Evolutionary conservation across 352 stramenopile species (phyloP), one percentile per base, ranked within the genome.

Genomic region (Peronospora destructor): DNA sequence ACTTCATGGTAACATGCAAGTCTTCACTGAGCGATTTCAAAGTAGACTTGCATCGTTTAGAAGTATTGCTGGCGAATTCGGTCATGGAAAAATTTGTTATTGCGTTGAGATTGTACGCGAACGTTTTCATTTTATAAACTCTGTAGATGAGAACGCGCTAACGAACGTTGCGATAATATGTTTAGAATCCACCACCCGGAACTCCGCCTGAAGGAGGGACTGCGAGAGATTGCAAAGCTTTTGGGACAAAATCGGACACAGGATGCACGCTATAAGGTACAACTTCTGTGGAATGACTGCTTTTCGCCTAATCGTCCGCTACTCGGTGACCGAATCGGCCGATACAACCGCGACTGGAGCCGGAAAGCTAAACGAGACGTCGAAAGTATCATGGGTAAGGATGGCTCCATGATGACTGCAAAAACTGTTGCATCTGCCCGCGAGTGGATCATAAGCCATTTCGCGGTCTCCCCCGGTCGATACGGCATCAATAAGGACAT

Each of bases 41-140:
- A 45, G 49, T 71, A 0, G 67, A 87, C 34, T 50, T 90, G 8
- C 64, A 58, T 49, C 64, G 73, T 13, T 49, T 93, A 13, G 28
- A 68, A 14, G 58, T 64, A 29, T 39, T 87, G 8, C 19, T 91
- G 5, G 49, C 73, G n/a, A 85, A 91, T 47, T 49, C 75, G 3
- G 61, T 84, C 8, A 87, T 89, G 75, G 77, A 89, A 45, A 88
- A 87, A 46, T 91, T 93, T 40, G 79, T 93, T 17, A 73, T 77
- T 6, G 75, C 82, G 0, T 54, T 93, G 44, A 61, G 73, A 59
- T 56, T 89, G 78, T 89, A 71, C 41, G 75, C 61, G 7, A 44
- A 21, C 19, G 25, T 39, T 4, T 45, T 34, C n/a, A 4, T 12
- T 29, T 25, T 0, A 32, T 48, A 5, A 19, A 8, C 38, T 35